These are phyloP conservation scores for Schwanniomyces pseudopolymorphus DNA, from an alignment of 805 yeast species.

Conservation along the genomic window DNA sequence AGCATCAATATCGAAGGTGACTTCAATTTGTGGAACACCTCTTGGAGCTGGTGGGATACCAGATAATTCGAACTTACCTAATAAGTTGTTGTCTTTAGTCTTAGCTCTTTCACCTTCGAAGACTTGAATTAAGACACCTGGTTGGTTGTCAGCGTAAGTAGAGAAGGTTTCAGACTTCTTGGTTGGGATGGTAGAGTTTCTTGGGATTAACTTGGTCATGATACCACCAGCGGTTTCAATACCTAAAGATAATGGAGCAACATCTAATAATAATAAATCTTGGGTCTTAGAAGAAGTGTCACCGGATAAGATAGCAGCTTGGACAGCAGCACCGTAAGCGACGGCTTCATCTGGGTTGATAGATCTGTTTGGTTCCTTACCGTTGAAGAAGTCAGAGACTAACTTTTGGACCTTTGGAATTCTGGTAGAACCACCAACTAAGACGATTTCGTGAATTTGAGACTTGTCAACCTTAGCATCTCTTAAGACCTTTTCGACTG, in stretches of 20 bases:
- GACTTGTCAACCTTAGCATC: slow-evolving; percentile 44
- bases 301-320: slow-evolving; percentile 52
- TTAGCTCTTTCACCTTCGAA: slow-evolving; percentile 54
- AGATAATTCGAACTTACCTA: slow-evolving; percentile 52
- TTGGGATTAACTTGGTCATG: slow-evolving; percentile 54
- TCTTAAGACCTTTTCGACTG: slow-evolving; percentile 50
- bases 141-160: slow-evolving; percentile 51
- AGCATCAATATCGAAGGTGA: slow-evolving; percentile 51
- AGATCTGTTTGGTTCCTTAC: slow-evolving; percentile 49
- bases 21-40: slow-evolving; percentile 51
- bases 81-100: slow-evolving; percentile 50
- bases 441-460: slow-evolving; percentile 46
- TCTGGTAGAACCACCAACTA: slow-evolving; percentile 54
- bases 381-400: slow-evolving; percentile 50
- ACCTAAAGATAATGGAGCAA: slow-evolving; percentile 51
- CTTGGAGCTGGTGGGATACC: slow-evolving; percentile 52
- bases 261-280: slow-evolving; percentile 51
- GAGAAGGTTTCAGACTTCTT: slow-evolving; percentile 52
- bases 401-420: slow-evolving; percentile 51
- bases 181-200: slow-evolving; percentile 52
- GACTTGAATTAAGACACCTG: slow-evolving; percentile 51
- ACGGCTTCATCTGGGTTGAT: slow-evolving; percentile 53
- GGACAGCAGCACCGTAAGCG: slow-evolving; percentile 53
- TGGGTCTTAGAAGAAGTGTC: slow-evolving; percentile 49
- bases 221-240: slow-evolving; percentile 77